Base-by-base conservation (phyloP, 305 asterid genomes). In the Caryopteris hybrid region DNA sequence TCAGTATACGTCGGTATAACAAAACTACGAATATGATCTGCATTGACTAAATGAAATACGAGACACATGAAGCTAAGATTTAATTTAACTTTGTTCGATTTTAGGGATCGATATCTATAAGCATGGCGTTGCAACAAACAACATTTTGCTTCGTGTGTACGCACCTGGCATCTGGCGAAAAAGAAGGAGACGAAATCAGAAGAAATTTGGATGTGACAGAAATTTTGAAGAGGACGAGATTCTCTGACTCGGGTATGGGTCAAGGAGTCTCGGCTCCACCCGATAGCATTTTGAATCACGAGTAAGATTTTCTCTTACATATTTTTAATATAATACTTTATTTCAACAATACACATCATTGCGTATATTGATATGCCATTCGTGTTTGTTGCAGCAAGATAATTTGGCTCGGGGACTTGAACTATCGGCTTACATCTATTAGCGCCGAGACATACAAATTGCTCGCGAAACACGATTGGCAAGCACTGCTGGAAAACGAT, bases 331-430 rank as follows among this genome's bases (percentile, higher is more conserved):
- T n/a, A n/a, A n/a, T n/a, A n/a, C n/a, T n/a, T n/a, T n/a, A n/a
- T n/a, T n/a, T n/a, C n/a, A n/a, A n/a, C n/a, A n/a, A n/a, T n/a
- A n/a, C n/a, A n/a, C n/a, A n/a, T n/a, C n/a, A n/a, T n/a, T n/a
- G 25, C 25, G 39, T 13, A 46, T 46, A 16, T 57, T 14, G 6
- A 21, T 64, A 17, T 41, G 4, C 3, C 1, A 18, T 14, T 1
- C 0, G 29, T 38, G n/a, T 2, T 43, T 52, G 13, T 63, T 68
- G 23, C 68, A 92, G 98, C 75, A 86, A 86, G 60, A 74, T 90
- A 27, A 82, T 92, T 38, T 92, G 97, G 97, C 86, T 90, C 0
- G 98, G 97, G 18, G 98, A 92, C 84, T 83, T 90, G 72, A 92
- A 92, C 50, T 92, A 92, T 50, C 86, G 98, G 9, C 90, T 92